Base-by-base conservation (phyloP, 306 rosid species). In the Acmispon strigosus region DNA sequence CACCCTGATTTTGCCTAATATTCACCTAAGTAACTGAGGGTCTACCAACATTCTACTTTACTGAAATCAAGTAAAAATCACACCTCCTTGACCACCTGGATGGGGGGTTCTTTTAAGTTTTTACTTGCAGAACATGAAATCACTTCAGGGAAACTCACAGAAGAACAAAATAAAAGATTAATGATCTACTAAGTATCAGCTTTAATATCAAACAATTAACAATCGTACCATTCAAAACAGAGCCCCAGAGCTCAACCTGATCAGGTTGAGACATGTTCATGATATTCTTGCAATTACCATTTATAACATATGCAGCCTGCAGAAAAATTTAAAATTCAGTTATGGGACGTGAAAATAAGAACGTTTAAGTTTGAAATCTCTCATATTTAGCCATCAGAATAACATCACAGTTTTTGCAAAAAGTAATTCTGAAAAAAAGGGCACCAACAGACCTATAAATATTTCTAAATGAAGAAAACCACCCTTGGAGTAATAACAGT, bases 191-290 rank as follows among this genome's bases (percentile, higher is more conserved):
- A 69, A 45, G 58, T 74, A 64, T 14, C 17, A 41, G 29, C 50
- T 29, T 72, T 32, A 37, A 52, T 29, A 43, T 58, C 63, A 63
- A 75, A 74, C 60, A 79, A 52, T 24, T 79, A 73, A 53, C 58
- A 75, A 64, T 32, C 84, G 60, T 89, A 91, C 99, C 85, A 76
- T 85, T 84, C 44, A 82, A 79, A 56, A 91, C 92, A 15, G 96
- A 84, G 66, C 77, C 86, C 99, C 99, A 94, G 56, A 94, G 96
- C 77, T 91, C 99, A 88, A 81, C 84, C 76, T 91, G 96, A 85
- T 94, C 99, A 78, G 90, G 72, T 79, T 94, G 96, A 65, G 99
- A 91, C 95, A 94, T 89, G 88, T 89, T 94, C 99, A 94, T 94
- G 34, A 94, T 84, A 87, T 89, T 91, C 86, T 94, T 94, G 85